Conservation (phyloP, 805 yeast genomes). For the Schwanniomyces pseudopolymorphus region DNA sequence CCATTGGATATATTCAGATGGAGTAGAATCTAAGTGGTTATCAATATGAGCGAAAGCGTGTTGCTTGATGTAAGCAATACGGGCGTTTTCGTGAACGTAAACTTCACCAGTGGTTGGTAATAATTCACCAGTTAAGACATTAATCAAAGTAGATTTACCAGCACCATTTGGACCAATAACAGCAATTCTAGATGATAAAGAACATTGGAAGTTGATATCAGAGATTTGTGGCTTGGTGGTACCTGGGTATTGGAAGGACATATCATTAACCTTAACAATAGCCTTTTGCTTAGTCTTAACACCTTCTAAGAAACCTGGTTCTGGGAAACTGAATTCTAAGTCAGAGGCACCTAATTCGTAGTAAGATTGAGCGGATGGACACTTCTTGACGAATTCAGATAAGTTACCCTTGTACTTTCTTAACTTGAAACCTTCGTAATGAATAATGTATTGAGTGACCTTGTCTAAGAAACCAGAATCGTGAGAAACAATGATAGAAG, state of each 20-base stretch:
- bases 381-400: slow-evolving; percentile 97
- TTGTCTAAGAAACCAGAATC: slow-evolving; percentile 99
- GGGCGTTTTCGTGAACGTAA: slow-evolving; percentile 99
- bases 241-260: slow-evolving; percentile 99
- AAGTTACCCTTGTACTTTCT: slow-evolving; percentile 99
- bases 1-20: slow-evolving; percentile 99
- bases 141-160: slow-evolving; percentile 98
- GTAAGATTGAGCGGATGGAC: slow-evolving; percentile 98
- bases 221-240: slow-evolving; percentile 91
- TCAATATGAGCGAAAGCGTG: slow-evolving; percentile 99
- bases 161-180: slow-evolving; percentile 99
- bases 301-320: slow-evolving; percentile 99
- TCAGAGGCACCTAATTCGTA: slow-evolving; percentile 98
- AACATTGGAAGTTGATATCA: slow-evolving; percentile 97
- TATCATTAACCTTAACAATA: slow-evolving; percentile 94
- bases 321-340: slow-evolving; percentile 96
- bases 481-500: slow-evolving; percentile 98
- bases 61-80: slow-evolving; percentile 99
- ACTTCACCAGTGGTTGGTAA: slow-evolving; percentile 98
- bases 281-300: slow-evolving; percentile 99
- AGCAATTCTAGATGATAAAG: slow-evolving; percentile 99
- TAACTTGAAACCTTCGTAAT: slow-evolving; percentile 99
- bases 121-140: slow-evolving; percentile 98
- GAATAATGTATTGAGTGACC: slow-evolving; percentile 96
- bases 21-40: slow-evolving; percentile 98